Conservation (phyloP, 2,329 filamentous ascomycete genomes). For the Botryosphaeria dothidea region DNA sequence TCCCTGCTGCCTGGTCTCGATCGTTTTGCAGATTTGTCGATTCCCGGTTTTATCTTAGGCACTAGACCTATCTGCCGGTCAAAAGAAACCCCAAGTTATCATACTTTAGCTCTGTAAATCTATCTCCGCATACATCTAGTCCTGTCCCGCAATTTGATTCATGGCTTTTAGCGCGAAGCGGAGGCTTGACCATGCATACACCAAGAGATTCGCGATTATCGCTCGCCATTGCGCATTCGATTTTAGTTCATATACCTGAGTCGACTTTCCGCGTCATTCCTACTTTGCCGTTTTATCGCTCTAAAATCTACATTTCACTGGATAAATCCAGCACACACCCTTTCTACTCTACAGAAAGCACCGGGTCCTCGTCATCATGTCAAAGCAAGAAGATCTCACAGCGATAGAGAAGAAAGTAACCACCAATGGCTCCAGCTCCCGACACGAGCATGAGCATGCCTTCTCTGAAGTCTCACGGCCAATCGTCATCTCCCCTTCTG, state of each 20-base stretch:
- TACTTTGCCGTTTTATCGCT: background rate
- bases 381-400: background rate
- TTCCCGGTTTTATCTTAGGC: background rate
- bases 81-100: background rate
- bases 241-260: background rate
- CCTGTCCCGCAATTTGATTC: background rate
- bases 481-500: conserved; percentile 31
- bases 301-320: too few relatives aligned
- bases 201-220: conserved; percentile 1
- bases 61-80: background rate
- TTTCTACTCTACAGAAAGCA: too few relatives aligned
- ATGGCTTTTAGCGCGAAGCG: background rate
- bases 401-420: background rate
- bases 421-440: background rate
- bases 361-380: background rate
- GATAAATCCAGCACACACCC: background rate
- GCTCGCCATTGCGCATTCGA: background rate
- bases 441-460: conserved; percentile 1
- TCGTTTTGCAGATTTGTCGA: background rate
- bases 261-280: background rate
- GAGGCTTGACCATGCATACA: background rate
- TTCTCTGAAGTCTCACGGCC: conserved; percentile 36
- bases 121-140: background rate
- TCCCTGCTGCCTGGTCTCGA: background rate
- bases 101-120: background rate